Percentiles rank a stretch among this genome's conserved stretches.
Evolutionary conservation across 2,329 filamentous ascomycete species (phyloP).

Genomic region (Ustulina deusta): DNA sequence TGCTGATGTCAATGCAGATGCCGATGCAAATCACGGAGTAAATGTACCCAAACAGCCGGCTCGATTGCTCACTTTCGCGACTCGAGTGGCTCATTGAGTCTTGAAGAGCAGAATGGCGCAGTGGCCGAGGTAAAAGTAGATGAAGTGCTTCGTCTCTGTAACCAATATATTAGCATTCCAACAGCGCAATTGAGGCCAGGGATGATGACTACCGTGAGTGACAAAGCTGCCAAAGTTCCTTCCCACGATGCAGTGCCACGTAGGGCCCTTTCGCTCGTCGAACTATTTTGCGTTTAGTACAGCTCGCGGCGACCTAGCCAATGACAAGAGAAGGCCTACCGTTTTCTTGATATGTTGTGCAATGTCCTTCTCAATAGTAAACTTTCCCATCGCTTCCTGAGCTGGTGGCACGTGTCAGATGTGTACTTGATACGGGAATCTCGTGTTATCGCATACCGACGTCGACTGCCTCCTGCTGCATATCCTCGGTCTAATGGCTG

Average conservation of each 20-base stretch:
- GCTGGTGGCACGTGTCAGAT: constrained; percentile 55
- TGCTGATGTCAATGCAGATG: constrained; percentile 12
- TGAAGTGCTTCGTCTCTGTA: constrained; percentile 98
- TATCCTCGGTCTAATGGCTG: constrained; percentile 82
- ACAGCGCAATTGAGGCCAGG: not conserved
- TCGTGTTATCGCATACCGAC: constrained; percentile 75
- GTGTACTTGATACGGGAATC: constrained; percentile 8
- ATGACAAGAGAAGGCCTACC: constrained; percentile 39
- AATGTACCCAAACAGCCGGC: constrained; percentile 19
- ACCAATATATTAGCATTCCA: constrained; percentile 31
- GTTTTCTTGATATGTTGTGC: constrained; percentile 54
- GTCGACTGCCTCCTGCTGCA: constrained; percentile 96
- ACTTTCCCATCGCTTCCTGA: constrained; percentile 73
- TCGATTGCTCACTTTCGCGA: constrained; percentile 9
- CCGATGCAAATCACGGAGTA: constrained; percentile 16
- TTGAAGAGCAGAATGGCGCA: constrained; percentile 99
- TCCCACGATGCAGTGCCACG: constrained; percentile 99
- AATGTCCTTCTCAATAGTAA: constrained; percentile 70
- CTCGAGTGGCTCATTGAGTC: constrained; percentile 76
- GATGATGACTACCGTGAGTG: constrained; percentile 79
- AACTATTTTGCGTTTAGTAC: constrained; percentile 70
- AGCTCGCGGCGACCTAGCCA: not conserved
- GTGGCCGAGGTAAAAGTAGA: constrained; percentile 99
- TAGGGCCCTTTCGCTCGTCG: constrained; percentile 95
- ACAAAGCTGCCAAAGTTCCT: constrained; percentile 99